Conservation (phyloP, 495 filamentous ascomycete genomes). For the Cenococcum geophilum region DNA sequence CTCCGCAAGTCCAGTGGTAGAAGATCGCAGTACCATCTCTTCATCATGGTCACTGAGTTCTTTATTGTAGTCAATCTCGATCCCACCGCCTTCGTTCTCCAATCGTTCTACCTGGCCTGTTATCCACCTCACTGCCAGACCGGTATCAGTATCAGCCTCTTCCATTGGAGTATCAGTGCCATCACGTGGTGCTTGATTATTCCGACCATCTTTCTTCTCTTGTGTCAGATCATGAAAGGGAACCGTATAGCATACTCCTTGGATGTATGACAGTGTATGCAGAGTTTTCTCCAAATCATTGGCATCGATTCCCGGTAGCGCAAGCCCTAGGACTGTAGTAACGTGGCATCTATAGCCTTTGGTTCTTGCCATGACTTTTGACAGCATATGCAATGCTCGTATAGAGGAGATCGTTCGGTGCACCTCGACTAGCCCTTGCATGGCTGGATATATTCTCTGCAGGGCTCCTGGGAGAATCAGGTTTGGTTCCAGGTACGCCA, state of each 20-base stretch:
- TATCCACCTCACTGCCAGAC: conserved; percentile 85
- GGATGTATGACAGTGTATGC: conserved; percentile 89
- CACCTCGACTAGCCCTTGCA: conserved; percentile 95
- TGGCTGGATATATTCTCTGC: conserved; percentile 91
- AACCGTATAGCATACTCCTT: conserved; percentile 89
- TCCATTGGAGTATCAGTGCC: conserved; percentile 33
- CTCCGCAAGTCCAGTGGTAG: conserved; percentile 86
- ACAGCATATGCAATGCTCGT: conserved; percentile 79
- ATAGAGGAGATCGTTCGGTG: conserved; percentile 94
- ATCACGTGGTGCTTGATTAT: conserved; percentile 12
- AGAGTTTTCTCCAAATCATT: conserved; percentile 97
- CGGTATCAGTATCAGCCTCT: conserved; percentile 51
- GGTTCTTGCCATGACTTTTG: conserved; percentile 79
- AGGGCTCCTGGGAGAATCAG: conserved; percentile 89
- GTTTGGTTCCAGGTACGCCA: conserved; percentile 86
- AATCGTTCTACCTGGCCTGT: conserved; percentile 87
- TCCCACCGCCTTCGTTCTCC: conserved; percentile 76
- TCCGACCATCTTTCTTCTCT: conserved; percentile 21
- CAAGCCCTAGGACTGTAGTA: conserved; percentile 83
- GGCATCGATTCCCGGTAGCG: conserved; percentile 91
- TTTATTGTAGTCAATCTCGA: conserved; percentile 77
- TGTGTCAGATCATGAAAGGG: conserved; percentile 79
- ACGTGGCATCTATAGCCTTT: conserved; percentile 94
- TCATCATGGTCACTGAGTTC: conserved; percentile 83
- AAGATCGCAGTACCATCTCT: conserved; percentile 86